A percentile compares a stretch with the other conserved stretches of the same genome.
Conservation (phyloP, 2,329 filamentous ascomycete genomes). For the Stachybotrys echinatus region DNA sequence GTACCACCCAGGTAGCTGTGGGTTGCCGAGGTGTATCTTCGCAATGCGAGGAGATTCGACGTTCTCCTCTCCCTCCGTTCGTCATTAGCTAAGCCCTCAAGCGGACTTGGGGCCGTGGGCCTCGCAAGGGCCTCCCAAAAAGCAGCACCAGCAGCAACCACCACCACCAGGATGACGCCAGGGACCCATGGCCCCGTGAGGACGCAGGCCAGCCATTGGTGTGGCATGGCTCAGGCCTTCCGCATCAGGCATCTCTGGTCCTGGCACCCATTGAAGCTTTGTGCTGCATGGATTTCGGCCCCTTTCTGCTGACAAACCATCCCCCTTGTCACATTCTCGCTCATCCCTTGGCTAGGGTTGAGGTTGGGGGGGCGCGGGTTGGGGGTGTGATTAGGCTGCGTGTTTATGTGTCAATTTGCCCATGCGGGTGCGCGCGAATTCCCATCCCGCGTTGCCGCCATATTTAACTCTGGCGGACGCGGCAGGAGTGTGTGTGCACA, state of each 20-base stretch:
- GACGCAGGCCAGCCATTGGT: not conserved
- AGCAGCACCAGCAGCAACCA: no score
- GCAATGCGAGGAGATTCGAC: not conserved
- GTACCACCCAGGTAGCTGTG: not conserved
- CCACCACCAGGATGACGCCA: not conserved
- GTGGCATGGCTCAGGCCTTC: not conserved
- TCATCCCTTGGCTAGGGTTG: no score
- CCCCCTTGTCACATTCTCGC: not conserved
- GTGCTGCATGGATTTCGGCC: not conserved
- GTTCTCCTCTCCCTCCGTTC: not conserved
- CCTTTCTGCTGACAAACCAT: conserved; percentile 1
- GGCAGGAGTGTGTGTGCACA: no score
- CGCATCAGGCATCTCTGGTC: not conserved
- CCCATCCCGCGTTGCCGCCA: no score
- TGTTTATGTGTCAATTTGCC: no score
- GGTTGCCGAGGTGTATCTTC: not conserved
- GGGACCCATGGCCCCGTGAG: not conserved
- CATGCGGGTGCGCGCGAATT: no score
- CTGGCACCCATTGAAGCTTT: not conserved
- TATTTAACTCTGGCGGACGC: no score
- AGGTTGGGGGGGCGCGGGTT: no score
- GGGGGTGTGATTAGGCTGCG: no score
- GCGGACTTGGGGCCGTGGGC: not conserved
- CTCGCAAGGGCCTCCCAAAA: not conserved
- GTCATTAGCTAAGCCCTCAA: no score